Conservation (phyloP, 2,329 filamentous ascomycete genomes). For the Pezicula carpinea region DNA sequence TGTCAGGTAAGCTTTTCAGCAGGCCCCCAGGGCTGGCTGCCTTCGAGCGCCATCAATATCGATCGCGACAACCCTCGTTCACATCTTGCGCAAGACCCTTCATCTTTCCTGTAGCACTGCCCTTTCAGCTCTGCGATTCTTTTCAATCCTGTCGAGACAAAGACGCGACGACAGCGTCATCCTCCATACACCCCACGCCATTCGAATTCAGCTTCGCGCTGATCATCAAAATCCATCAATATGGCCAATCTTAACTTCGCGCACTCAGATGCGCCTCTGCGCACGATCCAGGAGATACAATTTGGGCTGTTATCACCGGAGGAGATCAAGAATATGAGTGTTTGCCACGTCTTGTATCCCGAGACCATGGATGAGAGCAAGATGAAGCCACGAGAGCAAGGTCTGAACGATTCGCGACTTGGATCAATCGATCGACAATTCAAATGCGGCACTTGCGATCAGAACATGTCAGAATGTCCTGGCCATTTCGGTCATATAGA, state of each 20-base stretch:
- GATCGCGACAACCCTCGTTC: conserved; percentile 18
- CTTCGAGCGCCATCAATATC: conserved; percentile 21
- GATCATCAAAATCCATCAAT: conserved; percentile 32
- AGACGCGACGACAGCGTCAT: conserved; percentile 17
- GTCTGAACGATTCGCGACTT: conserved; percentile 91
- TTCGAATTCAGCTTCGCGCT: conserved; percentile 5
- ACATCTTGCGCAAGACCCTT: conserved; percentile 19
- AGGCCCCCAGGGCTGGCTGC: conserved; percentile 27
- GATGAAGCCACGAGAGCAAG: conserved; percentile 82
- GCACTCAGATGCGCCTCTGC: conserved; percentile 91
- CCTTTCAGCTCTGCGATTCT: conserved; percentile 7
- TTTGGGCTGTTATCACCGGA: conserved; percentile 96
- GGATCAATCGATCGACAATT: conserved; percentile 95
- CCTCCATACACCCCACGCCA: conserved; percentile 11
- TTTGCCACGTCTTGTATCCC: conserved; percentile 93
- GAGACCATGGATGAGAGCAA: conserved; percentile 99
- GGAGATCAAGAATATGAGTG: conserved; percentile 99
- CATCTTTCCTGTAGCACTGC: conserved; percentile 9
- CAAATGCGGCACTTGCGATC: conserved; percentile 93
- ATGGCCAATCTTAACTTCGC: conserved; percentile 93
- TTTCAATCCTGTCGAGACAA: conserved; percentile 15
- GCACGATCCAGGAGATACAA: conserved; percentile 98
- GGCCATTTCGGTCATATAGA: conserved; percentile 99
- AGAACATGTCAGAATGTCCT: conserved; percentile 92
- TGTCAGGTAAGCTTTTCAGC: conserved; percentile 18